Base-by-base conservation (phyloP, 768 basidiomycete species). In the Mrakia hoshinonis region DNA sequence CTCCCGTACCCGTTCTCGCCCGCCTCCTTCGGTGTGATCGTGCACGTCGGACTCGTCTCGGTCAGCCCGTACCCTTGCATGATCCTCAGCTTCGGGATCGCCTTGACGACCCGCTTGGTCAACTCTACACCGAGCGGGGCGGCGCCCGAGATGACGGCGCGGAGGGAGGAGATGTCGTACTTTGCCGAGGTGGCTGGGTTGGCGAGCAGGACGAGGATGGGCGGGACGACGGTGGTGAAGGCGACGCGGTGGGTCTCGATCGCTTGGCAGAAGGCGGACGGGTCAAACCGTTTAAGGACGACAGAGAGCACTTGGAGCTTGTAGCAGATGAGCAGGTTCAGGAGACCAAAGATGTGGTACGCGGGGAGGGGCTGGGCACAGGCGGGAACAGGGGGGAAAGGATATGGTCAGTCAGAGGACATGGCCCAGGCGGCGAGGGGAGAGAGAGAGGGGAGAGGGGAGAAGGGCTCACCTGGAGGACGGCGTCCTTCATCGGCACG, bases 171-270 rank as follows among this genome's bases (percentile, higher is more conserved):
- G 3, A 76, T n/a, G 61, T 77, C 74, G 68, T 74, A 74, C 65
- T 75, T 75, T 26, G n/a, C 34, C 1, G 48, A 46, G 20, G 29
- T 15, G 1, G 86, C 85, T 74, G 89, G 87, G 72, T 87, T 85
- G 2, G 86, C 81, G 51, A 96, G 82, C 1, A 86, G 83, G 18
- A 95, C 86, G 15, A 92, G 80, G n/a, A 96, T 86, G 0, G 93
- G 92, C 0, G 92, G 92, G 18, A 66, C 64, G 1, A 66, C 43
- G 31, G 46, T 43, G 5, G 64, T 48, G 31, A 66, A 66, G 47
- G 87, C 87, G 46, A 87, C 83, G 64, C 81, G 84, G 81, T 89
- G 89, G 66, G 81, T 83, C 73, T 87, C 82, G 61, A 94, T 84
- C 60, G 84, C 81, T 13, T 82, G 81, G 72, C 89, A 88, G 76